These are phyloP conservation scores for Leucocoprinus leucothites DNA, from an alignment of 768 basidiomycete genomes.

Conservation along the genomic window DNA sequence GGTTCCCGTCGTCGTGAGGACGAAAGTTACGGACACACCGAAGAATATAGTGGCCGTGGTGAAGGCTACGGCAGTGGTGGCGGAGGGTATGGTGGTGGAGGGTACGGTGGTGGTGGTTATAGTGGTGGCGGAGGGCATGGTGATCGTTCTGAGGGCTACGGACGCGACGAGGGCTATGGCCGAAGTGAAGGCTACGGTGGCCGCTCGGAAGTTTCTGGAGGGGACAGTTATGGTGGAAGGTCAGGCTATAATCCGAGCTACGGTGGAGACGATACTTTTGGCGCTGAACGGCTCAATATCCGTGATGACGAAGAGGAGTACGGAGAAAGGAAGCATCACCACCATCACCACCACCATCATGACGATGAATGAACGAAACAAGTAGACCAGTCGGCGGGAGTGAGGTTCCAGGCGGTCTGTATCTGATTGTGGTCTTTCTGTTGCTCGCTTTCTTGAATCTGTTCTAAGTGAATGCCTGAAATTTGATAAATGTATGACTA, in stretches of 20 bases:
- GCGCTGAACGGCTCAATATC: slow-evolving; percentile 47
- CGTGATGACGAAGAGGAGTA: slow-evolving; percentile 28
- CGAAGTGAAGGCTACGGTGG: slow-evolving; percentile 5
- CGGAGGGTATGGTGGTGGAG: slow-evolving; percentile 1
- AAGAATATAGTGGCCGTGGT: not conserved
- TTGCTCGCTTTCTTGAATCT: too few relatives aligned
- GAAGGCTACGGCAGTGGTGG: not conserved
- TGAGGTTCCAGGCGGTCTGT: too few relatives aligned
- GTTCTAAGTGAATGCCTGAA: too few relatives aligned
- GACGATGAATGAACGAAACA: slow-evolving; percentile 6
- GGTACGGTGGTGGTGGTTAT: slow-evolving; percentile 8
- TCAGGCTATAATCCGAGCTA: slow-evolving; percentile 26
- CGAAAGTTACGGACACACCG: slow-evolving; percentile 12
- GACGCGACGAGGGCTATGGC: slow-evolving; percentile 3
- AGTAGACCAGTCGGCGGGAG: not conserved
- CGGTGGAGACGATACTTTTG: slow-evolving; percentile 44
- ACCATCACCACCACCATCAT: slow-evolving; percentile 1
- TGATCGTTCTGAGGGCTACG: slow-evolving; percentile 9
- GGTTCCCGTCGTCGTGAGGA: not conserved
- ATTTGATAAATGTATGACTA: too few relatives aligned
- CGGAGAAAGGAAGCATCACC: slow-evolving; percentile 15
- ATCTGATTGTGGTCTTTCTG: too few relatives aligned
- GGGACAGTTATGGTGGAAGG: not conserved
- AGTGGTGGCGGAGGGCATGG: slow-evolving; percentile 8
- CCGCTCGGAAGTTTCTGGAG: slow-evolving; percentile 2